Conservation (phyloP, 345 rosid species). For the Camelina laxa region DNA sequence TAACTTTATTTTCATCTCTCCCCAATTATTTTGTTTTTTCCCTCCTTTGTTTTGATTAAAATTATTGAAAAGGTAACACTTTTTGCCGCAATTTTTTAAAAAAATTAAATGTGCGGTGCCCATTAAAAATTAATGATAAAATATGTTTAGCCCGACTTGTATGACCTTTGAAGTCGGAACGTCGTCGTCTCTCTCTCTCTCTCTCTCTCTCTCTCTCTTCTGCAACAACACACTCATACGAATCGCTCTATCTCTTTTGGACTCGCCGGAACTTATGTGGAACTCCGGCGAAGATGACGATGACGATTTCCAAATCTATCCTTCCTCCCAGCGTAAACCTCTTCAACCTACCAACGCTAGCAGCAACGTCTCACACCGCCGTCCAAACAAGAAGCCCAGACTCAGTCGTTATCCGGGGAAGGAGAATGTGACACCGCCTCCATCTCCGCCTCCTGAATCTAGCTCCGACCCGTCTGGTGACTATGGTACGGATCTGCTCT, state of each 20-base stretch:
- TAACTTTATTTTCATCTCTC: neutral
- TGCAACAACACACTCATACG: neutral
- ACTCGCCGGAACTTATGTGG: conserved; percentile 31
- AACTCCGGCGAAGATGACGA: conserved; percentile 46
- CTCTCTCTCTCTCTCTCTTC: neutral
- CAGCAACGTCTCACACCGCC: conserved; percentile 37
- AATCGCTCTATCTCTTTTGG: conserved; percentile 5
- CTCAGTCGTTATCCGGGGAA: conserved; percentile 44
- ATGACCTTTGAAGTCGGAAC: neutral
- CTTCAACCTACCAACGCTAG: conserved; percentile 43
- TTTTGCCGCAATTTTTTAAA: conserved; percentile 2
- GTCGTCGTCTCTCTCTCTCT: conserved; percentile 20
- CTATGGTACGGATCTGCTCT: neutral
- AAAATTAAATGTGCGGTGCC: neutral
- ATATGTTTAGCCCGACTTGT: neutral
- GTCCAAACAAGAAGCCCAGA: conserved; percentile 51
- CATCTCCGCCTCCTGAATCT: conserved; percentile 5
- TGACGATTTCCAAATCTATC: conserved; percentile 65
- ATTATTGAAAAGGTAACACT: neutral
- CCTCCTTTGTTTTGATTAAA: neutral
- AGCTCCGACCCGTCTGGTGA: neutral
- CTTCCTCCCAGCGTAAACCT: conserved; percentile 47
- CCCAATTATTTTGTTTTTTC: neutral
- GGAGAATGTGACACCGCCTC: conserved; percentile 49
- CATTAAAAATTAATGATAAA: neutral